phyloP scores from a whole-genome alignment of 768 basidiomycete species.

The Psilocybe subaeruginosa region DNA sequence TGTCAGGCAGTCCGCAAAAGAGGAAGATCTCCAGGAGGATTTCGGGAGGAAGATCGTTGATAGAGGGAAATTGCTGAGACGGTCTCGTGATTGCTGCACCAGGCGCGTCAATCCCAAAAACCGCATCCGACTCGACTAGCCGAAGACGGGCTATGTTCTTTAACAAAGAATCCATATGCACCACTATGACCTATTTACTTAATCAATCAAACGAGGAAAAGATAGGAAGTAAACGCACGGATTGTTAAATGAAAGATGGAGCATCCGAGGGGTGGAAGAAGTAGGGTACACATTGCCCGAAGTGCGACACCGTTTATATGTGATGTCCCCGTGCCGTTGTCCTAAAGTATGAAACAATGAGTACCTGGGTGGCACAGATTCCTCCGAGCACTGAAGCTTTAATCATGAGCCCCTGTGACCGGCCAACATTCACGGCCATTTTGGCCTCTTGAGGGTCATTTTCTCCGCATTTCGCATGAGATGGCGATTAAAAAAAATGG shows the following conservation, averaged over 20 bases:
- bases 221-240: neutral
- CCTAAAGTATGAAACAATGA: no score
- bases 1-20: neutral
- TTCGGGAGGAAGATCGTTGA: neutral
- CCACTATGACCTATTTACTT: neutral
- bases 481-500: no score
- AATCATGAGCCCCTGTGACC: no score
- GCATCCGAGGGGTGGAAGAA: neutral
- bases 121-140: neutral
- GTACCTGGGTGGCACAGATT: no score
- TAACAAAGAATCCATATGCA: neutral
- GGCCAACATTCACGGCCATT: no score
- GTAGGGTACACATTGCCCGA: neutral
- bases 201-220: neutral
- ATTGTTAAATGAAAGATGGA: neutral
- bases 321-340: no score
- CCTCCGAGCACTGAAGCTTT: no score
- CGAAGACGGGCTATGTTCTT: neutral
- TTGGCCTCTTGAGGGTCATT: no score
- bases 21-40: neutral
- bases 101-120: neutral
- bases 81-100: neutral
- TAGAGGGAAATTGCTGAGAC: neutral
- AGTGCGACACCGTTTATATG: no score
- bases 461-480: no score